A percentile compares a stretch with the other conserved stretches of the same genome.
phyloP scores from a whole-genome alignment of 1,284 basidiomycete genomes.

The Taiwanofungus camphoratus region DNA sequence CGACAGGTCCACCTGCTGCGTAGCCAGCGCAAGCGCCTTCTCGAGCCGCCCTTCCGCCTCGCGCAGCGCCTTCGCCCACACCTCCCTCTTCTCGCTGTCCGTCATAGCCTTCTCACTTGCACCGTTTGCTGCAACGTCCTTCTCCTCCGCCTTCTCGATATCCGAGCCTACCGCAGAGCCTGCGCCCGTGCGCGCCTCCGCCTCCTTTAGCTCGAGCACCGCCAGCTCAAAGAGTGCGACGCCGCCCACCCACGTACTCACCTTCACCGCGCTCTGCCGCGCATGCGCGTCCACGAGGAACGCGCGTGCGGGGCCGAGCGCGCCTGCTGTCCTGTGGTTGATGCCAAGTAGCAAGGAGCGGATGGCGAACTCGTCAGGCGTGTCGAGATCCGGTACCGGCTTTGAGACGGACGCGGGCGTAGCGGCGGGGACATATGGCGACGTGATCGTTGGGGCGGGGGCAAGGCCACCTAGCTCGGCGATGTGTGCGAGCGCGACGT shows the following conservation, averaged over 20 bases:
- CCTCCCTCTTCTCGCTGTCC: constrained; percentile 20
- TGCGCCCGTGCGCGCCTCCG: constrained; percentile 27
- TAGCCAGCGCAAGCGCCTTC: constrained; percentile 42
- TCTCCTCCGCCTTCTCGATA: not conserved
- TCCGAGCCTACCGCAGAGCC: constrained; percentile 13
- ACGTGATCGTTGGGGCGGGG: constrained; percentile 37
- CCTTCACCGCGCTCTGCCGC: constrained; percentile 33
- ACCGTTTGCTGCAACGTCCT: too few relatives aligned
- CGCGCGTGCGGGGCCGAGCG: constrained; percentile 37
- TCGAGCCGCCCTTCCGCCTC: constrained; percentile 46
- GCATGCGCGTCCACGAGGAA: constrained; percentile 48
- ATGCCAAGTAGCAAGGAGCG: constrained; percentile 65
- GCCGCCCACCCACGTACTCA: constrained; percentile 62
- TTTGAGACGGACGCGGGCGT: constrained; percentile 7
- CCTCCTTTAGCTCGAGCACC: constrained; percentile 56
- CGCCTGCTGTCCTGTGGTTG: constrained; percentile 50
- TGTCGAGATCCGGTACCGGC: constrained; percentile 44
- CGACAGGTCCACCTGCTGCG: constrained; percentile 54
- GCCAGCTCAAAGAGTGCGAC: constrained; percentile 64
- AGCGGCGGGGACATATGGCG: constrained; percentile 22
- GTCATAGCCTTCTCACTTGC: constrained; percentile 11
- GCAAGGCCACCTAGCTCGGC: constrained; percentile 41
- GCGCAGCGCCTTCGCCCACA: constrained; percentile 46
- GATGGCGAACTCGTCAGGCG: constrained; percentile 63
- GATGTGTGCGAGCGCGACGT: constrained; percentile 52